Evolutionary conservation across 768 basidiomycete species (phyloP).

Genomic region (Xerocomellus intermedius): DNA sequence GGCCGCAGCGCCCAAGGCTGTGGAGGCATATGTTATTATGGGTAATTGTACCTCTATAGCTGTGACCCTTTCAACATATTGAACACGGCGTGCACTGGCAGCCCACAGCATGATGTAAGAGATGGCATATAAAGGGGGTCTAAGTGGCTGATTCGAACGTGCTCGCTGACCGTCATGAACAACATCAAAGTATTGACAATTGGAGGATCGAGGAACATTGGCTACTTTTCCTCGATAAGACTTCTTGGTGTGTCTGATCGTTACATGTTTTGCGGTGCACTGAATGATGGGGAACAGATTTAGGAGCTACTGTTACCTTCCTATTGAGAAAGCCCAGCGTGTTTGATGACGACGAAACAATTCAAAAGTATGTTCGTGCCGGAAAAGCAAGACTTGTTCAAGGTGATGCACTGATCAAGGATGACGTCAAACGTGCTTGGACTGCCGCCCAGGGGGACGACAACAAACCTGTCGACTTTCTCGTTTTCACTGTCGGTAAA

Average conservation of each 20-base stretch:
- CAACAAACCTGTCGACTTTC: conserved; percentile 43
- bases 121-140: conserved; percentile 2
- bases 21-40: neutral
- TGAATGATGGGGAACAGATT: conserved; percentile 36
- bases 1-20: neutral
- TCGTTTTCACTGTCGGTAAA: conserved; percentile 64
- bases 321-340: conserved; percentile 51
- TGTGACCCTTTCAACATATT: neutral
- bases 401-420: conserved; percentile 57
- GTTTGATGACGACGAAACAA: conserved; percentile 52
- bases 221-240: conserved; percentile 47
- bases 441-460: conserved; percentile 32
- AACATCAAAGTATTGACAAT: conserved; percentile 38
- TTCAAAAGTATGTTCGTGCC: conserved; percentile 49
- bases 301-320: conserved; percentile 62
- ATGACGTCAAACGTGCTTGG: conserved; percentile 56
- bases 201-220: conserved; percentile 58
- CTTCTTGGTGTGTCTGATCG: conserved; percentile 40
- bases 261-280: neutral
- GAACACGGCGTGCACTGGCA: neutral
- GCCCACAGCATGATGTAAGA: conserved; percentile 1
- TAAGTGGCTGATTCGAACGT: neutral
- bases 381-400: conserved; percentile 55
- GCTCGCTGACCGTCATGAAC: conserved; percentile 12
- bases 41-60: neutral